Evolutionary conservation across 495 filamentous ascomycete species (phyloP), one percentile per base, ranked within the genome.

Genomic region (Neohortaea acidophila): DNA sequence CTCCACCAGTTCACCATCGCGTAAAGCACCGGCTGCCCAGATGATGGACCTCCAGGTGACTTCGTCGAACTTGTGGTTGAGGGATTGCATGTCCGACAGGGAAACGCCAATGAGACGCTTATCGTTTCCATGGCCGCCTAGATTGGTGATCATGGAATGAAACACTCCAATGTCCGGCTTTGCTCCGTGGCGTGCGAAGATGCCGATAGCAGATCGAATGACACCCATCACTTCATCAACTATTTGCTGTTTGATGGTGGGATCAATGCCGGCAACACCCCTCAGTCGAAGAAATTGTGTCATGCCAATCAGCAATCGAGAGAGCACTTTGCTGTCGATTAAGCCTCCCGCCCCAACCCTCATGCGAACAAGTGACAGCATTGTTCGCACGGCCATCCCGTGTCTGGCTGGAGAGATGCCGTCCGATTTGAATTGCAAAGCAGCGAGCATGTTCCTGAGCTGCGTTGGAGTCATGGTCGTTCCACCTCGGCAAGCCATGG

Each of bases 401-500:
- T 42, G 42, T n/a, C 7, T 12, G 2, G 19, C 11, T 2, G 21
- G 11, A 5, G 25, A 27, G n/a, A 11, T 29, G 4, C 18, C 1
- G 12, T 41, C 36, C 10, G 41, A 35, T 7, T 6, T 28, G n/a
- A n/a, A n/a, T n/a, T n/a, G n/a, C n/a, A n/a, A n/a, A n/a, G n/a
- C n/a, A n/a, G n/a, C n/a, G n/a, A n/a, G n/a, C n/a, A n/a, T n/a
- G n/a, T n/a, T n/a, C n/a, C n/a, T n/a, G n/a, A n/a, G n/a, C n/a
- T n/a, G n/a, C n/a, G n/a, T n/a, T n/a, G n/a, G n/a, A 14, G 33
- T 46, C 56, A 49, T 40, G 11, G 51, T n/a, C n/a, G n/a, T 43
- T 10, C 65, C 66, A 7, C 56, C 45, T 13, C 66, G 64, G 36
- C 63, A 67, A 3, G 63, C 61, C 22, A 67, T 47, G 0, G 64